Evolutionary conservation across 1,139 yeast genomes (phyloP).

Genomic region (Hemisphaericaspora lyxosophila): DNA sequence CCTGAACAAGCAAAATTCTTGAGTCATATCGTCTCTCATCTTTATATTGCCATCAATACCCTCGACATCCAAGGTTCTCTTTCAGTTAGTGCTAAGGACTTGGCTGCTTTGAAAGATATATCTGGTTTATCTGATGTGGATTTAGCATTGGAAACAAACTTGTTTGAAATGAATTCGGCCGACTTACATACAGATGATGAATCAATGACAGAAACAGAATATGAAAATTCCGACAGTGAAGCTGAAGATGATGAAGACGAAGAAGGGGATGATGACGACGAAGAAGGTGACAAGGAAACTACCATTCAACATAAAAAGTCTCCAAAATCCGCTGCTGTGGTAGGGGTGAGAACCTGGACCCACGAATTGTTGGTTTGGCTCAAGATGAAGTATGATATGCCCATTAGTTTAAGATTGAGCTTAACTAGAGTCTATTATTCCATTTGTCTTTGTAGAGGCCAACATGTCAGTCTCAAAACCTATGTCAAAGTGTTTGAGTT

Average conservation of each 20-base stretch:
- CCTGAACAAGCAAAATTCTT: conserved; percentile 73
- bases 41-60: conserved; percentile 76
- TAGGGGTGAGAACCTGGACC: conserved; percentile 83
- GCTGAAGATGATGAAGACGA: conserved; percentile 37
- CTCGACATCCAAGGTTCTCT: conserved; percentile 75
- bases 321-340: conserved; percentile 70
- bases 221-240: conserved; percentile 42
- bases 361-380: conserved; percentile 81
- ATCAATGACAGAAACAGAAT: conserved; percentile 38
- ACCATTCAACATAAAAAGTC: conserved; percentile 56
- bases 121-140: conserved; percentile 46
- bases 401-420: conserved; percentile 59
- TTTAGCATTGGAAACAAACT: conserved; percentile 54
- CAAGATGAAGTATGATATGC: conserved; percentile 79
- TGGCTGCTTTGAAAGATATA: conserved; percentile 39
- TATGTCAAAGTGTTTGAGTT: conserved; percentile 66
- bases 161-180: conserved; percentile 34
- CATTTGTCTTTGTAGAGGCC: conserved; percentile 74
- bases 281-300: conserved; percentile 43
- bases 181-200: conserved; percentile 43
- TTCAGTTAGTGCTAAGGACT: conserved; percentile 64
- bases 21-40: conserved; percentile 73
- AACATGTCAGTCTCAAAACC: conserved; percentile 57
- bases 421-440: conserved; percentile 74
- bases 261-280: conserved; percentile 33